These are phyloP conservation scores for Cyclotella baltica DNA, from an alignment of 108 stramenopile genomes.

Conservation along the genomic window DNA sequence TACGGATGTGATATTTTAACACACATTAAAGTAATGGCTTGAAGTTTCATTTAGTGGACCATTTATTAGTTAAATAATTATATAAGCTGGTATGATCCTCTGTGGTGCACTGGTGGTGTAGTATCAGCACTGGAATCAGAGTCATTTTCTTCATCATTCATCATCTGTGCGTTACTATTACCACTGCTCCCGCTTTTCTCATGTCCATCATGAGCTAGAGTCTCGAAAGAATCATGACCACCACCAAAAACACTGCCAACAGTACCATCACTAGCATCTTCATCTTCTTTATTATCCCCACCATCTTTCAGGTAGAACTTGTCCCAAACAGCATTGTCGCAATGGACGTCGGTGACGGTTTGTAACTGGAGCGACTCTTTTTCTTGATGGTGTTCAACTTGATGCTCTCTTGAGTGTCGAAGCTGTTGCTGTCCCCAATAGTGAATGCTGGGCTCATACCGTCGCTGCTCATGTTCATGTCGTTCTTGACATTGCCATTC, in stretches of 20 bases:
- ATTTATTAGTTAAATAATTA: too few relatives aligned
- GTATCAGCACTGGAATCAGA: too few relatives aligned
- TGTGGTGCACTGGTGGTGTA: background rate
- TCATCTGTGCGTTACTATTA: too few relatives aligned
- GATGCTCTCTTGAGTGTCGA: slow-evolving; percentile 17
- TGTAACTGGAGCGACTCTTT: background rate
- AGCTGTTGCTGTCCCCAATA: slow-evolving; percentile 14
- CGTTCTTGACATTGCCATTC: too few relatives aligned
- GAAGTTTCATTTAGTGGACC: too few relatives aligned
- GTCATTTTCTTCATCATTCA: too few relatives aligned
- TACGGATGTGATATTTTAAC: too few relatives aligned
- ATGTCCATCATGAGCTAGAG: too few relatives aligned
- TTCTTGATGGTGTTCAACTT: background rate
- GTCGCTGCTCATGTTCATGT: too few relatives aligned
- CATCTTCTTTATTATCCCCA: background rate
- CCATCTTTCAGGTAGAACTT: background rate
- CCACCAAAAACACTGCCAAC: background rate
- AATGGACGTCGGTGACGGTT: slow-evolving; percentile 12
- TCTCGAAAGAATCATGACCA: background rate
- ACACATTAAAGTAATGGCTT: too few relatives aligned
- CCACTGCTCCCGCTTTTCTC: background rate
- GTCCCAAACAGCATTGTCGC: slow-evolving; percentile 15
- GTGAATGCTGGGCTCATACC: slow-evolving; percentile 1
- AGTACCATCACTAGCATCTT: background rate
- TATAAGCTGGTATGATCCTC: background rate